These are phyloP conservation scores for Raphanus hybrid DNA, from an alignment of 441 rosid genomes.

Conservation along the genomic window DNA sequence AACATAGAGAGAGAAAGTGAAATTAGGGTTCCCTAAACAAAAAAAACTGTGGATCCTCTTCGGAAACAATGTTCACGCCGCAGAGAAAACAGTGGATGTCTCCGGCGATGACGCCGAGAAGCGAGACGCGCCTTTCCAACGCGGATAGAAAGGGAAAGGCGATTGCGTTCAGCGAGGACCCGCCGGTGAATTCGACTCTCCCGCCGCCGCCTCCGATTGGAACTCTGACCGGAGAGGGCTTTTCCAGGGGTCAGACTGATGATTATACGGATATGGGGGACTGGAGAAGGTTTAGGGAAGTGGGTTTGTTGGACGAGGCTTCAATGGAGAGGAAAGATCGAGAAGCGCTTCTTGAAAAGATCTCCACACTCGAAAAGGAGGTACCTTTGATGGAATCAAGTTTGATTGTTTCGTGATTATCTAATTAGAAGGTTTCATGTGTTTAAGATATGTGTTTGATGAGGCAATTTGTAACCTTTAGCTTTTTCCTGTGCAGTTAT, in stretches of 20 bases:
- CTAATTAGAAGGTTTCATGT: slow-evolving; percentile 10
- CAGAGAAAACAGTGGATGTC: slow-evolving; percentile 57
- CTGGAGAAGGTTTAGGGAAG: slow-evolving; percentile 88
- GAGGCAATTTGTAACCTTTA: slow-evolving; percentile 16
- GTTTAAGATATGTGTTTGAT: neutral
- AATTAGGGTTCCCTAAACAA: slow-evolving; percentile 33
- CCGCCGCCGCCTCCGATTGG: slow-evolving; percentile 67
- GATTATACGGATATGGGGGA: slow-evolving; percentile 55
- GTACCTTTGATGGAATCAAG: slow-evolving; percentile 34
- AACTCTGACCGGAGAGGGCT: slow-evolving; percentile 47
- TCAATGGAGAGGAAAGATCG: slow-evolving; percentile 74
- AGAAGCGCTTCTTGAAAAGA: slow-evolving; percentile 71
- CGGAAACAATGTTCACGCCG: slow-evolving; percentile 66
- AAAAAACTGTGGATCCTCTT: slow-evolving; percentile 1
- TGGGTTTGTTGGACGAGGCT: slow-evolving; percentile 79
- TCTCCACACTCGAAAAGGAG: slow-evolving; percentile 71
- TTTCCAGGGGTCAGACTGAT: slow-evolving; percentile 30
- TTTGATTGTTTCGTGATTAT: neutral
- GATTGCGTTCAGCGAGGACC: slow-evolving; percentile 53
- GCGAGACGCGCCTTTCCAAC: slow-evolving; percentile 36
- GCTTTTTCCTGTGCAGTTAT: slow-evolving; percentile 53
- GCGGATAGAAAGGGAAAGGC: slow-evolving; percentile 65
- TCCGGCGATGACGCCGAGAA: slow-evolving; percentile 53
- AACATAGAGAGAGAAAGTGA: neutral
- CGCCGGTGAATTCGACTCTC: slow-evolving; percentile 34